phyloP scores from a whole-genome alignment of 106 monocot species.

The Iris macrosiphon region DNA sequence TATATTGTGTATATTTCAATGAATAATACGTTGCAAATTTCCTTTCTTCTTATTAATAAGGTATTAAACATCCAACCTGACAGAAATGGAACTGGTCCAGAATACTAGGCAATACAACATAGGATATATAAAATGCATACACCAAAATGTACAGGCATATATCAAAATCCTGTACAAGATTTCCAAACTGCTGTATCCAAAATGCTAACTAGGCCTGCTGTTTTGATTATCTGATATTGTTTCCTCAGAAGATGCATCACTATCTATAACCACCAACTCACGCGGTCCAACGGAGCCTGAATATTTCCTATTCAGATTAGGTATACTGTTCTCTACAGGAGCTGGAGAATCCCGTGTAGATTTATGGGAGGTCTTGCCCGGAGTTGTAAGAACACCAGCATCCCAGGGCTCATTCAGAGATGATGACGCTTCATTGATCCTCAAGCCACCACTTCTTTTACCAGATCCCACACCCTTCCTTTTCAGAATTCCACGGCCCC shows the following conservation, averaged over 20 bases:
- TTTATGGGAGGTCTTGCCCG: constrained; percentile 1
- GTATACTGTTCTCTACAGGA: constrained; percentile 11
- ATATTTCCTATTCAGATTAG: constrained; percentile 23
- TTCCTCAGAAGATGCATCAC: constrained; percentile 77
- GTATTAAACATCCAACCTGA: no score
- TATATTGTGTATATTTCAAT: no score
- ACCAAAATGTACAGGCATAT: constrained; percentile 25
- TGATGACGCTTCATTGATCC: constrained; percentile 8
- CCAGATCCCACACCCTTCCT: constrained; percentile 23
- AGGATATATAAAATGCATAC: no score
- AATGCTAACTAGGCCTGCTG: constrained; percentile 11
- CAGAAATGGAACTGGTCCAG: no score
- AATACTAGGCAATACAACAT: no score
- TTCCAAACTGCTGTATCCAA: not conserved
- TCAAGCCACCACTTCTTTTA: not conserved
- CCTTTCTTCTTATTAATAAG: no score
- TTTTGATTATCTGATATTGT: constrained; percentile 74
- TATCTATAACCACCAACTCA: constrained; percentile 52
- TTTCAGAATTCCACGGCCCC: constrained; percentile 35
- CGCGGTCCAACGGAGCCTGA: constrained; percentile 2
- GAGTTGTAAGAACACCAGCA: not conserved
- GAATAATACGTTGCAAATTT: no score
- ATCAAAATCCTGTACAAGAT: constrained; percentile 19
- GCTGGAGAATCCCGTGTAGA: not conserved
- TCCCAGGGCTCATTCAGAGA: constrained; percentile 3